These are phyloP conservation scores for Panicum miliaceum DNA, from an alignment of 176 grass and related monocot genomes.

Conservation along the genomic window DNA sequence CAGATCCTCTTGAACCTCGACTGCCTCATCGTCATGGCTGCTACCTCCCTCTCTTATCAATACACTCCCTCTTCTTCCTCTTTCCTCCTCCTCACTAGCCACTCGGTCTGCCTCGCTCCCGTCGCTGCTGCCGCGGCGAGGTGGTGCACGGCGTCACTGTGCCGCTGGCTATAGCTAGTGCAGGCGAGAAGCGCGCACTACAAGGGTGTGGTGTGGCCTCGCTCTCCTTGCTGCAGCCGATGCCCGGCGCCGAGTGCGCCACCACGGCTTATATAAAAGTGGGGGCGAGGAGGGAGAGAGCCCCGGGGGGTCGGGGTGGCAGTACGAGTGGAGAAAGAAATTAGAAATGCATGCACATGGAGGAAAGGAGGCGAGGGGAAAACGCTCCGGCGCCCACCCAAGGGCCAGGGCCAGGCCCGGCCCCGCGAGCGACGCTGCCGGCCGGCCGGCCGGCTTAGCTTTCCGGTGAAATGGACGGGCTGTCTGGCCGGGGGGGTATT, in stretches of 20 bases:
- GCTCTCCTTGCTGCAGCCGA: not conserved
- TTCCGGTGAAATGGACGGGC: constrained; percentile 37
- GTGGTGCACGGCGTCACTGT: not conserved
- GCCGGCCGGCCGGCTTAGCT: not conserved
- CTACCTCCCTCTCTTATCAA: not conserved
- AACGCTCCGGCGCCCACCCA: constrained; percentile 31
- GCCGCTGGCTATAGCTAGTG: constrained; percentile 22
- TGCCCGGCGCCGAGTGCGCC: constrained; percentile 47
- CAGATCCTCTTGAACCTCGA: constrained; percentile 97
- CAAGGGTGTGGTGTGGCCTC: not conserved
- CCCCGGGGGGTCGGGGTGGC: not conserved
- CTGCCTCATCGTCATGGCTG: constrained; percentile 49
- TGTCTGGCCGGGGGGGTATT: not conserved
- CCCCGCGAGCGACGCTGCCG: not conserved
- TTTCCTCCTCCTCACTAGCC: not conserved
- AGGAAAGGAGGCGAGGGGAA: not conserved
- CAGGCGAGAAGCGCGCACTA: constrained; percentile 42
- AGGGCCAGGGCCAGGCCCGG: not conserved
- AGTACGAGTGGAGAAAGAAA: not conserved
- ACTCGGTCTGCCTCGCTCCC: not conserved
- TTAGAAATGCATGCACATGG: constrained; percentile 44
- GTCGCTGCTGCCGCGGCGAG: not conserved
- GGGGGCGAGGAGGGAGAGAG: constrained; percentile 20
- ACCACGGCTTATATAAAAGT: constrained; percentile 62
- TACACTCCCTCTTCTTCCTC: not conserved